Conservation (phyloP, 768 basidiomycete species). For the Serpula lacrymans region DNA sequence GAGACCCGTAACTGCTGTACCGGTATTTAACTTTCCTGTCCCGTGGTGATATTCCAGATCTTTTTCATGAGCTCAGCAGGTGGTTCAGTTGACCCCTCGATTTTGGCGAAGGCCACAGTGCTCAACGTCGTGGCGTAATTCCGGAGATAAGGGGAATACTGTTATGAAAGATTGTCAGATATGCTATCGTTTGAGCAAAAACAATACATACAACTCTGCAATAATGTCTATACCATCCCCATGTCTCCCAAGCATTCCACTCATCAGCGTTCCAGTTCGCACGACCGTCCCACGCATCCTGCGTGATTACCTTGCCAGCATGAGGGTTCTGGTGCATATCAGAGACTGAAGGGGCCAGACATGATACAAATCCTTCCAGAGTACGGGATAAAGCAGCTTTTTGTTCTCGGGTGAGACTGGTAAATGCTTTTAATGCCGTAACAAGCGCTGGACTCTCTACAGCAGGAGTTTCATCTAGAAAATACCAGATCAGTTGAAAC, state of each 20-base stretch:
- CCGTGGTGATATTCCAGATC: slow-evolving; percentile 70
- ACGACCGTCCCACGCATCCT: slow-evolving; percentile 69
- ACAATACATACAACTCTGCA: slow-evolving; percentile 76
- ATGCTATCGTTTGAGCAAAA: neutral
- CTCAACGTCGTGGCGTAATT: slow-evolving; percentile 70
- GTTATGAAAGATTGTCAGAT: neutral
- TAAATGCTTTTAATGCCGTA: slow-evolving; percentile 70
- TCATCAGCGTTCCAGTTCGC: slow-evolving; percentile 66
- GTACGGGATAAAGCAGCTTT: slow-evolving; percentile 69
- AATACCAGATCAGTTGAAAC: slow-evolving; percentile 5
- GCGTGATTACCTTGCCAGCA: slow-evolving; percentile 55
- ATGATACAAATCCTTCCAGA: slow-evolving; percentile 71
- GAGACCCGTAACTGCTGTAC: no score
- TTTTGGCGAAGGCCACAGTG: slow-evolving; percentile 63
- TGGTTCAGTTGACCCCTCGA: slow-evolving; percentile 56
- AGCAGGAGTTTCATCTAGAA: slow-evolving; percentile 41
- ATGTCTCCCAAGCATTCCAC: slow-evolving; percentile 85
- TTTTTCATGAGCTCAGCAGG: slow-evolving; percentile 57
- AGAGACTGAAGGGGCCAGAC: slow-evolving; percentile 45
- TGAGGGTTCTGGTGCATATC: slow-evolving; percentile 47
- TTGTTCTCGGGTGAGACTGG: slow-evolving; percentile 73
- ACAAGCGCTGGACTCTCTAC: slow-evolving; percentile 66
- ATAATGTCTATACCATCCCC: slow-evolving; percentile 91
- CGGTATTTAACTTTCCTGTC: slow-evolving; percentile 50
- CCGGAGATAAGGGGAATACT: slow-evolving; percentile 81